phyloP scores from a whole-genome alignment of 1,284 basidiomycete genomes.

The Apiotrichum akiyoshidainum region DNA sequence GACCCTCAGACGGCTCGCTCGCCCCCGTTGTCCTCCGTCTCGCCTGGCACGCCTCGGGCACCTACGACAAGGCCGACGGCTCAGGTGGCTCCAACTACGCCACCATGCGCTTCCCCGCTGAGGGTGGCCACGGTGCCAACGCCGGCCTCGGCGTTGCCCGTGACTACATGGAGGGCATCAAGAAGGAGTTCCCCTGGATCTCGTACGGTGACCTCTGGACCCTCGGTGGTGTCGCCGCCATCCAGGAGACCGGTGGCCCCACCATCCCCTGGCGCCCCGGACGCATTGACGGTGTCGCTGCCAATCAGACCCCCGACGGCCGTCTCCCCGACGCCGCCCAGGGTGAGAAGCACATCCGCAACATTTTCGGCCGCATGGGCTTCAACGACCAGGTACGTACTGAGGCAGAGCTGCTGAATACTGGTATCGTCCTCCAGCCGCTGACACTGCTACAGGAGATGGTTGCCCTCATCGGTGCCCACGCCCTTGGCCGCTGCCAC shows the following conservation, averaged over 20 bases:
- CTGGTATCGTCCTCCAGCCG: background rate
- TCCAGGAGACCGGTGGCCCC: slow-evolving; percentile 65
- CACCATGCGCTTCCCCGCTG: slow-evolving; percentile 89
- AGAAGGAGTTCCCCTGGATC: slow-evolving; percentile 79
- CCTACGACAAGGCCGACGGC: slow-evolving; percentile 79
- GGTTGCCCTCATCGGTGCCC: slow-evolving; percentile 88
- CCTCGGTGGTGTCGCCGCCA: slow-evolving; percentile 63
- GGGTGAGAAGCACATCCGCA: slow-evolving; percentile 78
- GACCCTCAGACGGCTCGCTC: slow-evolving; percentile 73
- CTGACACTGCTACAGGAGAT: slow-evolving; percentile 58
- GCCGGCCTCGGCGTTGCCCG: slow-evolving; percentile 80
- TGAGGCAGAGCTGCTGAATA: too few species aligned
- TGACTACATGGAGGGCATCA: slow-evolving; percentile 78
- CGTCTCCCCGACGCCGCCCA: slow-evolving; percentile 87
- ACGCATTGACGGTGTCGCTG: slow-evolving; percentile 73
- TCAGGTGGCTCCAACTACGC: slow-evolving; percentile 90
- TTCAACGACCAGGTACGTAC: slow-evolving; percentile 75
- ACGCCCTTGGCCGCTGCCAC: slow-evolving; percentile 94
- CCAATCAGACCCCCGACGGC: slow-evolving; percentile 82
- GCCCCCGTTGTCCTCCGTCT: slow-evolving; percentile 88
- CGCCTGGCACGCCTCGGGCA: slow-evolving; percentile 90
- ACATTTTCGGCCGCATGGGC: slow-evolving; percentile 92
- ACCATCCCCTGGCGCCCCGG: slow-evolving; percentile 85
- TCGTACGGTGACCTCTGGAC: slow-evolving; percentile 94
- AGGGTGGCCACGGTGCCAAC: slow-evolving; percentile 82